Percentiles rank a stretch among this genome's conserved stretches.
phyloP scores from a whole-genome alignment of 176 grass and related monocot genomes.

The Carex parvula region DNA sequence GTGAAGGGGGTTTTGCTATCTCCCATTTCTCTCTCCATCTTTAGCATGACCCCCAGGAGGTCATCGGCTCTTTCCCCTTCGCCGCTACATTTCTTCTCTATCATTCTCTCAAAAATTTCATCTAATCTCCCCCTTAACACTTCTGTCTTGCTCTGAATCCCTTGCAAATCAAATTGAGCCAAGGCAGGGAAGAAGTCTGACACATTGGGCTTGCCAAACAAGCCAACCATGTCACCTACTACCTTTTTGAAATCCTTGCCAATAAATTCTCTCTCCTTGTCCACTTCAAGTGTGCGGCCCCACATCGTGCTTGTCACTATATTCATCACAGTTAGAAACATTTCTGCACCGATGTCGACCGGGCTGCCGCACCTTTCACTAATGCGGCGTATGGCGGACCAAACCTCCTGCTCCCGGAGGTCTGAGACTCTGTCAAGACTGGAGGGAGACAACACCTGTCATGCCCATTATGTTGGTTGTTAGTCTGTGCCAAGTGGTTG shows the following conservation, averaged over 20 bases:
- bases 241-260: constrained; percentile 35
- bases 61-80: too few species aligned
- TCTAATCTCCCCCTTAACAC: too few species aligned
- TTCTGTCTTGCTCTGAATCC: too few species aligned
- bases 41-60: too few species aligned
- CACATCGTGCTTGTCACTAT: constrained; percentile 35
- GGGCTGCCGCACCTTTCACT: constrained; percentile 4
- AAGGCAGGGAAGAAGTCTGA: too few species aligned
- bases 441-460: constrained; percentile 27
- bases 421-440: constrained; percentile 25
- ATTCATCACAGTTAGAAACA: constrained; percentile 40
- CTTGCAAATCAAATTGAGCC: too few species aligned
- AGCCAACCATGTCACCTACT: neutral
- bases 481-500: neutral
- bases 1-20: too few species aligned
- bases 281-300: constrained; percentile 23
- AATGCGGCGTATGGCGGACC: constrained; percentile 21
- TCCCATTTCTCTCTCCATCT: too few species aligned
- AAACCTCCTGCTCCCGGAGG: constrained; percentile 28
- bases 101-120: too few species aligned
- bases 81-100: too few species aligned
- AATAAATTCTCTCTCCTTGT: constrained; percentile 15
- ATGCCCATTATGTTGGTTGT: neutral
- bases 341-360: constrained; percentile 25
- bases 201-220: too few species aligned